Evolutionary conservation across 345 rosid species (phyloP).

Genomic region (Trapa incisa): DNA sequence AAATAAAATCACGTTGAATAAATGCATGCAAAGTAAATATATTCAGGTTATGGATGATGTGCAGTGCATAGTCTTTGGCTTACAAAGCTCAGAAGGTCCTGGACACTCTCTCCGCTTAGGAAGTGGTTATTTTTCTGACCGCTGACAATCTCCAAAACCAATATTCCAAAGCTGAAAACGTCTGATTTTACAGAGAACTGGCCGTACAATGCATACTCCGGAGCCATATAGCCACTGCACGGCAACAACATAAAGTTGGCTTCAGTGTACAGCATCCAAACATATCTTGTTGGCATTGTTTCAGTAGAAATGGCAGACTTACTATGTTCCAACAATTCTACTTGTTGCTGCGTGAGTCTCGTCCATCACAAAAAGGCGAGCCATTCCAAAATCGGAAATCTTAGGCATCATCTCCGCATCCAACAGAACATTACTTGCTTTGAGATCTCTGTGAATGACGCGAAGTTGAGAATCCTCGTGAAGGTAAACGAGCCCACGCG

Average conservation of each 20-base stretch:
- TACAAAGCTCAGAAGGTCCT: constrained; percentile 4
- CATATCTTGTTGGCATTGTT: too few species aligned
- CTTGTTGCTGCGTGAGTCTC: constrained; percentile 41
- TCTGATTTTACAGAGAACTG: constrained; percentile 57
- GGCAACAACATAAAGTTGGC: background rate
- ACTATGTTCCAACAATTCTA: constrained; percentile 60
- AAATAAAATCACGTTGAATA: background rate
- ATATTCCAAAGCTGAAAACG: constrained; percentile 63
- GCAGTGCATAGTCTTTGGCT: background rate
- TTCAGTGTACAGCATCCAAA: background rate
- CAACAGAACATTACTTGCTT: constrained; percentile 55
- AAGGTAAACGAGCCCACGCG: constrained; percentile 62
- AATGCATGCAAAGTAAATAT: background rate
- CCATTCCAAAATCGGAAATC: constrained; percentile 73
- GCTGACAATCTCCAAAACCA: constrained; percentile 46
- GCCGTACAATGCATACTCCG: constrained; percentile 74
- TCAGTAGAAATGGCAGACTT: constrained; percentile 10
- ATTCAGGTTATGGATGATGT: background rate
- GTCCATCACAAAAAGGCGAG: constrained; percentile 41
- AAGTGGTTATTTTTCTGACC: constrained; percentile 42
- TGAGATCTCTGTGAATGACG: constrained; percentile 60
- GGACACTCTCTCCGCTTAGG: constrained; percentile 12
- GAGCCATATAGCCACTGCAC: constrained; percentile 65
- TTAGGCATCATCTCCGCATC: constrained; percentile 66
- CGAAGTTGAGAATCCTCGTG: constrained; percentile 62